These are phyloP conservation scores for Monosporascus sp. DNA, from an alignment of 2,329 filamentous ascomycete species.

Conservation along the genomic window DNA sequence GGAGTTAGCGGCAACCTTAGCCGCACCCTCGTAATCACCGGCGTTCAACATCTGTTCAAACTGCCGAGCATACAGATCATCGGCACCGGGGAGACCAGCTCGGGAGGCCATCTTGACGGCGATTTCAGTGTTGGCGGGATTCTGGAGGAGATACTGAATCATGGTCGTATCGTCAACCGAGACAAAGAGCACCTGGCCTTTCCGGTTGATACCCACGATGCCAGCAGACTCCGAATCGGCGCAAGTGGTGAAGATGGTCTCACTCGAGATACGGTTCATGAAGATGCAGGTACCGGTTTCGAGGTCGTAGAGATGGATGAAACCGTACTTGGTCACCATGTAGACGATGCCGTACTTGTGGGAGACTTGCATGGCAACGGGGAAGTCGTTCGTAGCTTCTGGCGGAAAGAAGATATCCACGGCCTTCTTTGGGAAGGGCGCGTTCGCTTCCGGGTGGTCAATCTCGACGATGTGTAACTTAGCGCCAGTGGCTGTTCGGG, in stretches of 20 bases:
- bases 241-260: conserved; percentile 96
- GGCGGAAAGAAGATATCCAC: conserved; percentile 97
- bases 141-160: conserved; percentile 92
- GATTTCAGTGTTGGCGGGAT: conserved; percentile 87
- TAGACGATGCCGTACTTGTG: conserved; percentile 96
- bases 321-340: conserved; percentile 97
- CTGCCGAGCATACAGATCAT: conserved; percentile 85
- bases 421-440: conserved; percentile 87
- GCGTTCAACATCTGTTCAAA: conserved; percentile 82
- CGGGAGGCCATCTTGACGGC: conserved; percentile 95
- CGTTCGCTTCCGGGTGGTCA: conserved; percentile 85
- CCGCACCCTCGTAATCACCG: conserved; percentile 80
- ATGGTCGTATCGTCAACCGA: conserved; percentile 87
- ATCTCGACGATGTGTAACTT: conserved; percentile 98
- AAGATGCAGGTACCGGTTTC: conserved; percentile 95
- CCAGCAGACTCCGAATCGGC: conserved; percentile 79
- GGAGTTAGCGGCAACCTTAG: conserved; percentile 94
- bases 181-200: conserved; percentile 93
- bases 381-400: conserved; percentile 95
- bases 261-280: conserved; percentile 99
- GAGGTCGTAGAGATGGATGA: conserved; percentile 97
- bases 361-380: conserved; percentile 95
- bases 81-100: conserved; percentile 88
- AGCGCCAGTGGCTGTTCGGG: conserved; percentile 80
- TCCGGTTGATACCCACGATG: conserved; percentile 92